These are phyloP conservation scores for Striga asiatica DNA, from an alignment of 257 asterid species.

Conservation along the genomic window DNA sequence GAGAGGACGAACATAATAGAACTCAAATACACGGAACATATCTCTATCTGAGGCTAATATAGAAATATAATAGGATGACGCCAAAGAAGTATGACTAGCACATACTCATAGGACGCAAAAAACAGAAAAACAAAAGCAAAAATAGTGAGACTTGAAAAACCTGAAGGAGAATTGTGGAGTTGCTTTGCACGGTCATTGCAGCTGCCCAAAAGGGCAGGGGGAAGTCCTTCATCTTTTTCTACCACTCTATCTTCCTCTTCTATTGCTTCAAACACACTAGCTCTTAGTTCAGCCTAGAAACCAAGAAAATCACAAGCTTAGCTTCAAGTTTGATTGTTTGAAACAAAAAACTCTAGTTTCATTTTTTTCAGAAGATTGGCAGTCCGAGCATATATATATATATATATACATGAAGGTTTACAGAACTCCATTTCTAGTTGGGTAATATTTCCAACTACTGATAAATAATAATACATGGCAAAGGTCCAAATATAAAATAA, in stretches of 20 bases:
- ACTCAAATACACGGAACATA: neutral
- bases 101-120: neutral
- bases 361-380: too few relatives aligned
- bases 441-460: too few relatives aligned
- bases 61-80: neutral
- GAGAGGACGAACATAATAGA: conserved; percentile 3
- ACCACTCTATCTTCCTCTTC: conserved; percentile 84
- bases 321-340: neutral
- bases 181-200: conserved; percentile 91
- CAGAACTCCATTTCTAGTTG: too few relatives aligned
- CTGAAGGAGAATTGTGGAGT: conserved; percentile 91
- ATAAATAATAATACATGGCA: too few relatives aligned
- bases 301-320: conserved; percentile 11
- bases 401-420: too few relatives aligned
- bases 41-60: neutral
- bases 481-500: too few relatives aligned
- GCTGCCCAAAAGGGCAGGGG: conserved; percentile 92
- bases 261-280: conserved; percentile 93
- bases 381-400: too few relatives aligned
- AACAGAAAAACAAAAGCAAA: neutral
- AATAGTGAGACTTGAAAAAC: conserved; percentile 21
- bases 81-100: neutral
- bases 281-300: conserved; percentile 86
- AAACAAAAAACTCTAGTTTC: too few relatives aligned
- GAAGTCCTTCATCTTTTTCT: conserved; percentile 72